Conservation (phyloP, 257 asterid genomes). For the Nicotiana tabacum region DNA sequence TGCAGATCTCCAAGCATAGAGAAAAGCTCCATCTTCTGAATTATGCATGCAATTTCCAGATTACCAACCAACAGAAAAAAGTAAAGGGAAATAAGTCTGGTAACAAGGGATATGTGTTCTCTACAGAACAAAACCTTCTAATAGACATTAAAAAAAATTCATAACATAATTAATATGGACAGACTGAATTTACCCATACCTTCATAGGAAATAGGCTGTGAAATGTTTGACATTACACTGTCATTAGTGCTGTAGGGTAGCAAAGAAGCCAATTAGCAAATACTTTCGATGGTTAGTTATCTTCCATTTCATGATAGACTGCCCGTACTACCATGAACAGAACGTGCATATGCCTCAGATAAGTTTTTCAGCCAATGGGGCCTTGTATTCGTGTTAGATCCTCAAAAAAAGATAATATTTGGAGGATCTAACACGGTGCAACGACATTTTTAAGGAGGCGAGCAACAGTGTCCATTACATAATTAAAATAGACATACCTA, state of each 20-base stretch:
- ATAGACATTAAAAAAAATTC: background rate
- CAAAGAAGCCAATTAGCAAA: background rate
- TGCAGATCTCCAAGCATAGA: no score
- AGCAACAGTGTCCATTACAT: background rate
- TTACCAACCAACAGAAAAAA: no score
- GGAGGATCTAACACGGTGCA: background rate
- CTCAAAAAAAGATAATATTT: background rate
- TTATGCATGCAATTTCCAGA: no score
- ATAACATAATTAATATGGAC: background rate
- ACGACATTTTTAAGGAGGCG: background rate
- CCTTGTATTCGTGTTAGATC: background rate
- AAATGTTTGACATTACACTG: background rate
- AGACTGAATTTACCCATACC: background rate
- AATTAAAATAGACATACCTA: background rate
- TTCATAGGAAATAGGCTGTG: background rate
- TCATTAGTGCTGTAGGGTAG: background rate
- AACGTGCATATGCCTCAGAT: background rate
- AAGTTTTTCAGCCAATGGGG: background rate
- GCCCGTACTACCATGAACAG: background rate
- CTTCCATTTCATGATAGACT: background rate
- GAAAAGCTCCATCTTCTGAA: no score
- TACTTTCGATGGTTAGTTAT: background rate
- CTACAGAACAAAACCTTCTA: background rate
- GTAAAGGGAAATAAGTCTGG: background rate
- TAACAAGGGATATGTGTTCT: background rate